Percentiles rank a stretch among this genome's conserved stretches.
These are phyloP conservation scores for Colletotrichum falcatum DNA, from an alignment of 2,329 filamentous ascomycete genomes.

Conservation along the genomic window DNA sequence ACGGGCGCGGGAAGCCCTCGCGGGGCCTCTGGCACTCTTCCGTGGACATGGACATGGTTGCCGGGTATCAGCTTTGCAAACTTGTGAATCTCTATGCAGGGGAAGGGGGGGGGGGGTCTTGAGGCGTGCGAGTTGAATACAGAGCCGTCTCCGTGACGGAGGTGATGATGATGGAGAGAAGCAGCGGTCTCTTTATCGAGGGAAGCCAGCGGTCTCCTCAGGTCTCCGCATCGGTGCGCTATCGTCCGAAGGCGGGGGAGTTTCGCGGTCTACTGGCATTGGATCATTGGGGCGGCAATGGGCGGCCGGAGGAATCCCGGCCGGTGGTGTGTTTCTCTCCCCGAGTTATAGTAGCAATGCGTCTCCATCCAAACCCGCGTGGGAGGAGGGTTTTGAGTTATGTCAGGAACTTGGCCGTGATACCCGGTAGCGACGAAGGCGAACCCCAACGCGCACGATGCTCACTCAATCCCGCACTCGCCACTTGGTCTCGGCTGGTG, in stretches of 20 bases:
- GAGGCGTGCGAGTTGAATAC: too few species aligned
- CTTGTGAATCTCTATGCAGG: background rate
- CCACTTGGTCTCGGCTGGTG: background rate
- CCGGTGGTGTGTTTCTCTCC: background rate
- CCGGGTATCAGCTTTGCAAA: conserved; percentile 22
- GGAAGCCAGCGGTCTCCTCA: background rate
- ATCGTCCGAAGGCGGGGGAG: conserved; percentile 30
- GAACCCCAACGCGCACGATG: background rate
- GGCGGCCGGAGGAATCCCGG: conserved; percentile 20
- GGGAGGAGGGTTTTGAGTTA: background rate
- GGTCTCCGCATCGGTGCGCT: conserved; percentile 31
- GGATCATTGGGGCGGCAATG: conserved; percentile 34
- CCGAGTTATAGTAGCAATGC: too few species aligned
- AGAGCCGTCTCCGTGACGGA: background rate
- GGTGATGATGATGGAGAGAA: background rate
- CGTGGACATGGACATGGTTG: conserved; percentile 54
- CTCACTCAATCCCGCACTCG: background rate
- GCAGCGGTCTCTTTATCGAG: background rate
- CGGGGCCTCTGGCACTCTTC: conserved; percentile 48
- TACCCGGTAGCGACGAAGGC: too few species aligned
- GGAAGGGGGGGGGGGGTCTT: background rate
- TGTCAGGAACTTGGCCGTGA: too few species aligned
- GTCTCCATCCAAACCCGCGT: background rate
- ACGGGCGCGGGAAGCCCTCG: conserved; percentile 52
- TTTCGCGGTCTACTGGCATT: background rate